Conservation (phyloP, 371 early-diverging fungal species). For the Choanephora cucurbitarum region DNA sequence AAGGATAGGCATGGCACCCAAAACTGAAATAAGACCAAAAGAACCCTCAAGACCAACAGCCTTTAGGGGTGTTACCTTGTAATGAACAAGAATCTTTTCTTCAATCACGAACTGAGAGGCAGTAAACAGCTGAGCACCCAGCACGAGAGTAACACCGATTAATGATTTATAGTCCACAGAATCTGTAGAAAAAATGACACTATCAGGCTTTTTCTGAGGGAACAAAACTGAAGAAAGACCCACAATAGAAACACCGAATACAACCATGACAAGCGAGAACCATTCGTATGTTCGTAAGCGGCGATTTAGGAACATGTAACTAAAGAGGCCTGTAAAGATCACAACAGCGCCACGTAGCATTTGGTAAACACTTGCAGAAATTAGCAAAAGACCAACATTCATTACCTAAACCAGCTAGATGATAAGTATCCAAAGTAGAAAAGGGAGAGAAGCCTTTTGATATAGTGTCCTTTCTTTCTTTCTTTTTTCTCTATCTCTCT, state of each 20-base stretch:
- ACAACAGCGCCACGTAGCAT: slow-evolving; percentile 97
- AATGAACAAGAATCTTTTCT: slow-evolving; percentile 85
- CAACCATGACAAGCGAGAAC: slow-evolving; percentile 79
- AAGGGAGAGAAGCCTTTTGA: too few species aligned
- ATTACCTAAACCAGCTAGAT: too few species aligned
- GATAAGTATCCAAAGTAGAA: too few species aligned
- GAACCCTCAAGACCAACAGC: slow-evolving; percentile 94
- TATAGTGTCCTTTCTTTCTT: too few species aligned
- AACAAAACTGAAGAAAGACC: slow-evolving; percentile 73
- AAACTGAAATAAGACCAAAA: slow-evolving; percentile 81
- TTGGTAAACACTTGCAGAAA: slow-evolving; percentile 93
- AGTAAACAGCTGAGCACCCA: slow-evolving; percentile 90
- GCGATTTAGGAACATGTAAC: slow-evolving; percentile 81
- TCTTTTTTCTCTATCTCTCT: not conserved
- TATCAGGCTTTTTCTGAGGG: slow-evolving; percentile 41
- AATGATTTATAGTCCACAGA: slow-evolving; percentile 37
- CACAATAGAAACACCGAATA: slow-evolving; percentile 83
- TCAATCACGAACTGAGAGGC: slow-evolving; percentile 94
- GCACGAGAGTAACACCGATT: slow-evolving; percentile 80
- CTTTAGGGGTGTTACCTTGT: slow-evolving; percentile 79
- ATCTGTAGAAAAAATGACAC: not conserved
- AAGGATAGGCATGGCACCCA: slow-evolving; percentile 74
- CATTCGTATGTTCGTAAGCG: slow-evolving; percentile 78
- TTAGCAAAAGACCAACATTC: slow-evolving; percentile 92
- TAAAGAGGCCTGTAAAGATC: slow-evolving; percentile 88